Evolutionary conservation across 768 basidiomycete genomes (phyloP), one percentile per base, ranked within the genome.

Genomic region (Neoboletus subvelutipes): DNA sequence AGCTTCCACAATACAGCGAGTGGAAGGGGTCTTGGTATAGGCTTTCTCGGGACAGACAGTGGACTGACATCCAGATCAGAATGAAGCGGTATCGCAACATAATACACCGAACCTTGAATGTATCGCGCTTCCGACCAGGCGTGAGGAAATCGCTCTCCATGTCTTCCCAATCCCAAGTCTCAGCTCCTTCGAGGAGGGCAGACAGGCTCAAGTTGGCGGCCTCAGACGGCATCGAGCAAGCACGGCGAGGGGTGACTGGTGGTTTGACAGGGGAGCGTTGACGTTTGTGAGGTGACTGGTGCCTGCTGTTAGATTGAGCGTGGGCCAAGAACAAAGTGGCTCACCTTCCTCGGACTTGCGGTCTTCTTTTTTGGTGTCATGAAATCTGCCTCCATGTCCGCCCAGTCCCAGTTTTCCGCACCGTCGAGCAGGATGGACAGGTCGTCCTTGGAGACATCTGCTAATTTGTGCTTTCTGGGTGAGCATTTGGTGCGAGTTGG

Each of bases 391-490:
- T 77, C 74, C 76, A 80, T 80, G 57, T 84, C 82, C 33, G 80
- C 76, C 81, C 86, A 84, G 60, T 90, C 85, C 85, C 87, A 88
- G 37, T 79, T 75, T 63, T 87, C 88, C 1, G 83, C 83, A 0
- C 86, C 88, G 29, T 85, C 81, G n/a, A 87, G 64, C 15, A 89
- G 75, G 4, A 71, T 65, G 3, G 72, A 66, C 31, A 86, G 62
- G 57, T 86, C 82, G 28, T 41, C 39, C 55, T 55, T 54, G 55
- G 62, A 20, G 6, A 13, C 0, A 8, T 11, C n/a, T 22, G 24
- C 5, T 10, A 33, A 50, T 55, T 50, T 13, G 36, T 2, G 48
- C 50, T 60, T 74, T 64, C 55, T 60, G 50, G 54, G 78, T 67
- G 45, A 73, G 64, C 33, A 42, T 43, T 50, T 52, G 15, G 42